phyloP scores from a whole-genome alignment of 768 basidiomycete genomes.

The Exidia glandulosa region DNA sequence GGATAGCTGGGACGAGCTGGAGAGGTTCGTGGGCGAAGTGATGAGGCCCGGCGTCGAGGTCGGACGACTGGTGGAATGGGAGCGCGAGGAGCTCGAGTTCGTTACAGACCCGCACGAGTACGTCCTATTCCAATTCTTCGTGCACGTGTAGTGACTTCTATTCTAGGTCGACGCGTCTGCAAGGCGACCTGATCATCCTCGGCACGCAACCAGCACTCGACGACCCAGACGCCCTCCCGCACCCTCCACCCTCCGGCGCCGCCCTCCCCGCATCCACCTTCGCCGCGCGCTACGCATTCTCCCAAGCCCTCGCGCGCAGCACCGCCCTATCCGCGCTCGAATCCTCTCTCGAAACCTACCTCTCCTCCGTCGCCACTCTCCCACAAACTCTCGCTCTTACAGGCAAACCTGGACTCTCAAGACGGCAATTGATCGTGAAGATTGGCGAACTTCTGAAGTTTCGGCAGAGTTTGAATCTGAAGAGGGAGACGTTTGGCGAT shows the following conservation, averaged over 20 bases:
- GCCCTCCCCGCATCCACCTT: constrained; percentile 59
- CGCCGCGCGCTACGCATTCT: constrained; percentile 82
- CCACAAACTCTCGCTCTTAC: constrained; percentile 67
- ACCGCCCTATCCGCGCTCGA: constrained; percentile 84
- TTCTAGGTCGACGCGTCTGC: constrained; percentile 67
- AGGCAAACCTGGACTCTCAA: constrained; percentile 72
- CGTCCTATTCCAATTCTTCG: constrained; percentile 13
- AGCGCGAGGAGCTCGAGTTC: constrained; percentile 88
- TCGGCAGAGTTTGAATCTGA: constrained; percentile 84
- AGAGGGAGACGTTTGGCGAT: constrained; percentile 79
- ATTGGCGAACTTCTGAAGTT: constrained; percentile 87
- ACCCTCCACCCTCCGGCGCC: constrained; percentile 10
- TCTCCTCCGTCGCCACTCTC: constrained; percentile 69
- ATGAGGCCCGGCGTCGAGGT: constrained; percentile 47
- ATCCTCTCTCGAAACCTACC: constrained; percentile 68
- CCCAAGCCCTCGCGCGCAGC: constrained; percentile 83
- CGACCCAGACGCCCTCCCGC: constrained; percentile 32
- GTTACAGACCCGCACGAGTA: constrained; percentile 86
- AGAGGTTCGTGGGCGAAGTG: constrained; percentile 52
- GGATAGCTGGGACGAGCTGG: constrained; percentile 55
- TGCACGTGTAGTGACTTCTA: constrained; percentile 2
- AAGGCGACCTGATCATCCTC: constrained; percentile 86
- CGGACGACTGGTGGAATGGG: constrained; percentile 50
- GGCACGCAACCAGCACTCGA: constrained; percentile 57
- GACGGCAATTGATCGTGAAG: constrained; percentile 81